Evolutionary conservation across 306 rosid genomes (phyloP).

Genomic region (Styphnolobium japonicum): DNA sequence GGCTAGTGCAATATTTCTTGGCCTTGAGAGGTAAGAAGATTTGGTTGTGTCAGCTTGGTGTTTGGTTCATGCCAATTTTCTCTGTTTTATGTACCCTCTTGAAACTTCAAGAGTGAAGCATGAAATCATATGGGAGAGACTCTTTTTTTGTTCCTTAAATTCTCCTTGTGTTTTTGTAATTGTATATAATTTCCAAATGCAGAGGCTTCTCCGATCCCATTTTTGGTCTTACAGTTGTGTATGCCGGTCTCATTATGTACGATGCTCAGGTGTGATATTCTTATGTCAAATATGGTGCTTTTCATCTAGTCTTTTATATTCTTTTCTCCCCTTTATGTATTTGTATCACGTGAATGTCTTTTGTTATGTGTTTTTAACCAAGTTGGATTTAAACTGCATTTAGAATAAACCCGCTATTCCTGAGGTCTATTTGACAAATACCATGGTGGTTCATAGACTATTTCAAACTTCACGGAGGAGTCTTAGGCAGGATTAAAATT

Average conservation of each 20-base stretch:
- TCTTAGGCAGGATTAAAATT: background rate
- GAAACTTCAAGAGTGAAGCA: background rate
- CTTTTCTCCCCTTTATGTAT: background rate
- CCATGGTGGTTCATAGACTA: background rate
- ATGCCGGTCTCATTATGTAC: constrained; percentile 92
- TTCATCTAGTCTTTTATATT: background rate
- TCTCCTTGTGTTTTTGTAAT: constrained; percentile 3
- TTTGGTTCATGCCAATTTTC: constrained; percentile 1
- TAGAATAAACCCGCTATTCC: background rate
- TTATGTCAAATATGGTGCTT: constrained; percentile 18
- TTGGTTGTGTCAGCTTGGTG: background rate
- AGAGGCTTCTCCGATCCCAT: constrained; percentile 90
- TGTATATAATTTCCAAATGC: constrained; percentile 37
- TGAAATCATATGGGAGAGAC: background rate
- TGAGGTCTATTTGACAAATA: background rate
- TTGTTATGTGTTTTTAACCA: background rate
- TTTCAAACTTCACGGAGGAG: background rate
- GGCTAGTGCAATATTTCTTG: constrained; percentile 80
- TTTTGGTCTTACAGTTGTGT: constrained; percentile 75
- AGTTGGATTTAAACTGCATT: background rate
- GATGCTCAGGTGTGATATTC: constrained; percentile 83
- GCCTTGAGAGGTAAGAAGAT: constrained; percentile 66
- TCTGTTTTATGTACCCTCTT: background rate
- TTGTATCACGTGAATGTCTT: background rate
- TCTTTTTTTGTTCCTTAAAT: background rate